Evolutionary conservation across 768 basidiomycete genomes (phyloP), one percentile per base, ranked within the genome.

Genomic region (Boletus rex-veris): DNA sequence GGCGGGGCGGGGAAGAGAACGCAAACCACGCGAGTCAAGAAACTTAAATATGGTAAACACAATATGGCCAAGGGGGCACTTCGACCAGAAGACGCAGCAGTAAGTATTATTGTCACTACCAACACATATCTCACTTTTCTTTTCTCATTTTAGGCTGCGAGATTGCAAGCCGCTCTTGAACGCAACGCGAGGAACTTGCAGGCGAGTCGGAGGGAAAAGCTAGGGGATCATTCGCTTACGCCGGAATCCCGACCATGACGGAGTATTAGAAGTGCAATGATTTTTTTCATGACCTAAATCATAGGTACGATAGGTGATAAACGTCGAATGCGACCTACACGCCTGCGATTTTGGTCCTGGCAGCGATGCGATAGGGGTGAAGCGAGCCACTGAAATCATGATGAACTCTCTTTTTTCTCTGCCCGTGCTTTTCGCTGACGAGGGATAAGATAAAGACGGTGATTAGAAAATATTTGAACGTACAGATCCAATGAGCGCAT

Each of bases 1-100:
- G 60, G 71, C 18, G 56, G 52, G 15, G 54, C 54, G 10, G 56
- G 58, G 7, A 64, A 62, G 48, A 75, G 58, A 35, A 72, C 60
- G 40, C 74, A 64, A 60, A 74, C 65, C 58, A 68, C 73, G 7
- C 69, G 81, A 45, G 74, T 69, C 49, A 80, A 84, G 51, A 81
- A 79, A 58, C 71, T 83, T 14, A 77, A 83, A 55, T 76, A 80
- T 24, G 84, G 88, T 5, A 91, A 88, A 61, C 88, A 91, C 60
- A 92, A 92, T 64, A 90, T 91, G 88, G 91, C 90, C 3, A 92
- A 92, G 70, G 90, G 89, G 3, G 88, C 89, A 1, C 68, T 90
- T 58, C 77, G 86, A 47, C 86, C 86, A 1, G 90, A 92, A 68
- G 90, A 92, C 68, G 88, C 86, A 48, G 88, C 90, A 47, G 90